phyloP scores from a whole-genome alignment of 2,329 filamentous ascomycete species.

The Nothopassalora personata region DNA sequence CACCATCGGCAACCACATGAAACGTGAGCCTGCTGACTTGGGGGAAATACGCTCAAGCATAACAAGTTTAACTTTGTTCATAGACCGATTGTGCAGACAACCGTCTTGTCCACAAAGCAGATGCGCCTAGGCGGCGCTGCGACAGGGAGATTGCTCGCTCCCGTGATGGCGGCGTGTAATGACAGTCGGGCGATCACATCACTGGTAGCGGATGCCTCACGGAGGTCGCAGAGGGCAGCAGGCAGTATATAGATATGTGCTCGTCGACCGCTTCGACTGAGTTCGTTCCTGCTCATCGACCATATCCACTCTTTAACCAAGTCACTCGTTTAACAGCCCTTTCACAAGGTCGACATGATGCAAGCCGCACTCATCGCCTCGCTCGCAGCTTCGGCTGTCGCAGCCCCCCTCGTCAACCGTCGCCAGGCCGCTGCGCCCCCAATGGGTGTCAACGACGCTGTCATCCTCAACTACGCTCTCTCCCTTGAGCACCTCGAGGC shows the following conservation, averaged over 20 bases:
- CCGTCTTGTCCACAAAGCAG: background rate
- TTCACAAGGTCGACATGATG: conserved; percentile 8
- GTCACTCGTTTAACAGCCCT: background rate
- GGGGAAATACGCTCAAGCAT: background rate
- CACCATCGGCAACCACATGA: background rate
- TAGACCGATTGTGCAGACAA: background rate
- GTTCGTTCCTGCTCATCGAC: background rate
- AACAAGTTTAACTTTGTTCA: background rate
- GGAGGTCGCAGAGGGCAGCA: background rate
- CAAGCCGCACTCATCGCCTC: conserved; percentile 15
- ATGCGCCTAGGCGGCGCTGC: background rate
- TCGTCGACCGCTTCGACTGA: background rate
- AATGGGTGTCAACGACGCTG: conserved; percentile 10
- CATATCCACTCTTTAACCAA: background rate
- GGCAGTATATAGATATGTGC: background rate
- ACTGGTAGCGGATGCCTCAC: background rate
- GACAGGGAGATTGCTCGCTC: background rate
- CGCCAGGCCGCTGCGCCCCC: conserved; percentile 9
- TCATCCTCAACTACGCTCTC: conserved; percentile 41
- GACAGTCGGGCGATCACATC: background rate
- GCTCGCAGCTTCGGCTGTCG: conserved; percentile 19
- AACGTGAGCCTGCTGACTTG: background rate
- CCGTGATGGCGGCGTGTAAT: background rate
- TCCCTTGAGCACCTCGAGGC: conserved; percentile 50
- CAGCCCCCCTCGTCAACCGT: conserved; percentile 15